Base-by-base conservation (phyloP, 2,329 filamentous ascomycete genomes). In the Diaporthe ampelina region DNA sequence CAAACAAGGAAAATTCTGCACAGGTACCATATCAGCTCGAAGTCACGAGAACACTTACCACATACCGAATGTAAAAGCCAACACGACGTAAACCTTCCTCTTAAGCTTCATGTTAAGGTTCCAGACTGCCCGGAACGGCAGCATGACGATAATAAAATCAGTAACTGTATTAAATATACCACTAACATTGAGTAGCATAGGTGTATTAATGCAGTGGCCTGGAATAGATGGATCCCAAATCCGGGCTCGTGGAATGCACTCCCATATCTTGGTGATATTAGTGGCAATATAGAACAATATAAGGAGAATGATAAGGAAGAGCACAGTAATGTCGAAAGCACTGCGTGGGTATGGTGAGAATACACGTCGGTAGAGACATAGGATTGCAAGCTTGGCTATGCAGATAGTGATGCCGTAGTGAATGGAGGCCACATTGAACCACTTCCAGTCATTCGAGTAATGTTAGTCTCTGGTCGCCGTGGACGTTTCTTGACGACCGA, bases 371-470 rank as follows among this genome's bases (percentile, higher is more conserved):
- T 70, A 70, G 1, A 70, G 40, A 24, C 37, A 58, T 0, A 70
- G 37, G 67, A 70, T 57, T 1, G 67, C 67, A 26, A 70, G 67
- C 54, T 70, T 58, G 19, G 67, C 37, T 10, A 70, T 10, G 37
- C 52, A 70, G 26, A 70, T 70, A 10, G 67, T 26, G 19, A 58
- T 15, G 26, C 69, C 78, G 29, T 70, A 70, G 24, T 57, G 32
- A 9, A 70, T 70, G 24, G 35, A 32, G 37, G 52, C 67, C 5
- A 73, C 26, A 6, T 70, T 24, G 5, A 70, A 58, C 67, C 52
- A 58, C 67, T 70, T 45, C 7, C 37, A n/a, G 37, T 29, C 37
- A 8, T 19, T 43, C 15, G 32, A 32, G 26, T 10, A 8, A 37
- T 35, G 43, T 57, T 9, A 57, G 43, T 54, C n/a, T 35, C 19